These are phyloP conservation scores for Adiantum capillusveneris DNA, from an alignment of 75 land plant species.

Conservation along the genomic window DNA sequence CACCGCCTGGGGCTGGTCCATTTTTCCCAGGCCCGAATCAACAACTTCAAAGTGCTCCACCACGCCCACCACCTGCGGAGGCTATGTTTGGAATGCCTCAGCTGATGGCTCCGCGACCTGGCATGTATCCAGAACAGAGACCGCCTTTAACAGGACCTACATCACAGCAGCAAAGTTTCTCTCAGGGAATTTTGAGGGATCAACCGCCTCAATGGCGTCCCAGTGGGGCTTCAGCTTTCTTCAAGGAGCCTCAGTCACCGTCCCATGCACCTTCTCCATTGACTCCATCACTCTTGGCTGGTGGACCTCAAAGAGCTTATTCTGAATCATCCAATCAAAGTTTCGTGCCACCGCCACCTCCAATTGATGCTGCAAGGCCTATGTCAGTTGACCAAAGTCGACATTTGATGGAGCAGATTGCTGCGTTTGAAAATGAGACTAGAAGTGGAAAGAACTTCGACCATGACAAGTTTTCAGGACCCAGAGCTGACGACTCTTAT, in stretches of 20 bases:
- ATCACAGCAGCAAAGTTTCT: background rate
- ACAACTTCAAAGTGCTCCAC: background rate
- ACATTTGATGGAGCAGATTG: conserved; percentile 11
- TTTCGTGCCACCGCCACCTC: conserved; percentile 5
- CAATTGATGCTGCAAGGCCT: background rate
- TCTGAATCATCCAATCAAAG: background rate
- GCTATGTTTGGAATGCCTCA: conserved; percentile 11
- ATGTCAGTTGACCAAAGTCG: conserved; percentile 1
- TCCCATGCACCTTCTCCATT: background rate
- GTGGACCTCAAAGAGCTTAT: background rate
- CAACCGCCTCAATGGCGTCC: conserved; percentile 1
- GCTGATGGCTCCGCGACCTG: conserved; percentile 9
- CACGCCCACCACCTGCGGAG: conserved; percentile 11
- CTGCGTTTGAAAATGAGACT: conserved; percentile 7
- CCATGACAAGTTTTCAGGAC: background rate
- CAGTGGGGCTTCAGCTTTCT: background rate
- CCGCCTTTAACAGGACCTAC: background rate
- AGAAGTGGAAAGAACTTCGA: background rate
- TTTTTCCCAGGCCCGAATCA: background rate
- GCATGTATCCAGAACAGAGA: conserved; percentile 12
- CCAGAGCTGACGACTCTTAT: background rate
- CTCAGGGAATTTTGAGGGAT: background rate
- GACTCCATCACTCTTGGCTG: background rate
- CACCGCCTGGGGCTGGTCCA: background rate
- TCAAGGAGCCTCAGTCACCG: conserved; percentile 2